Evolutionary conservation across 2,329 filamentous ascomycete species (phyloP).

Genomic region (Penicillium paneum): DNA sequence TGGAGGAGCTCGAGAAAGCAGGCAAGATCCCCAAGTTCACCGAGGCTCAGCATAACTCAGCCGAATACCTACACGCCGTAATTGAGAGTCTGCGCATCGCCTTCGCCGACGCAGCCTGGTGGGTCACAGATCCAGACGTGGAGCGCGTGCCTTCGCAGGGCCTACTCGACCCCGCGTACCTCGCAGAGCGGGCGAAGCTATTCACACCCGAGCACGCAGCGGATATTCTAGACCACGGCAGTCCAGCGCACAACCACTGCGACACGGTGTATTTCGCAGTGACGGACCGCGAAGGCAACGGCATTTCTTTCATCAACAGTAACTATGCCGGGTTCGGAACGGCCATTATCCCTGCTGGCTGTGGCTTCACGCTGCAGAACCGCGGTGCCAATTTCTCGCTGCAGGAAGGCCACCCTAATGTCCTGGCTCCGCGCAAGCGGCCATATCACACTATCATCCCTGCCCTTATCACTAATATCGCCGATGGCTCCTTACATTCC

Average conservation of each 20-base stretch:
- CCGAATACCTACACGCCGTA: conserved; percentile 76
- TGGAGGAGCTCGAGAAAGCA: conserved; percentile 76
- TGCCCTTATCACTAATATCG: conserved; percentile 75
- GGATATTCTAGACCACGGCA: conserved; percentile 64
- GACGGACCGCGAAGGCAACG: conserved; percentile 79
- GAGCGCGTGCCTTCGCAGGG: conserved; percentile 64
- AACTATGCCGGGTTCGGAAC: conserved; percentile 88
- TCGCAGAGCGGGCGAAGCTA: conserved; percentile 65
- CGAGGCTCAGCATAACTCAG: conserved; percentile 70
- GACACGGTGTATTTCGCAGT: conserved; percentile 95
- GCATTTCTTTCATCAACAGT: conserved; percentile 93
- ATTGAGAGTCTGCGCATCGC: conserved; percentile 85
- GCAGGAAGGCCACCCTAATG: conserved; percentile 68
- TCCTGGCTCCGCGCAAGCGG: conserved; percentile 73
- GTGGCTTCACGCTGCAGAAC: conserved; percentile 93
- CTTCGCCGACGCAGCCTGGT: conserved; percentile 89
- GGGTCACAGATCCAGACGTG: conserved; percentile 73
- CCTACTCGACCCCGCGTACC: conserved; percentile 70
- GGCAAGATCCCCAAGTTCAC: conserved; percentile 70
- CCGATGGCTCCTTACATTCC: conserved; percentile 71
- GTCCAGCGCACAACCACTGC: conserved; percentile 77
- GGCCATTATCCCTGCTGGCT: conserved; percentile 75
- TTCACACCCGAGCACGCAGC: conserved; percentile 56
- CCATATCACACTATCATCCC: conserved; percentile 99
- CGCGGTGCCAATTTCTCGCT: conserved; percentile 85